Conservation (phyloP, 2,329 filamentous ascomycete genomes). For the Cordyceps tenuipes region DNA sequence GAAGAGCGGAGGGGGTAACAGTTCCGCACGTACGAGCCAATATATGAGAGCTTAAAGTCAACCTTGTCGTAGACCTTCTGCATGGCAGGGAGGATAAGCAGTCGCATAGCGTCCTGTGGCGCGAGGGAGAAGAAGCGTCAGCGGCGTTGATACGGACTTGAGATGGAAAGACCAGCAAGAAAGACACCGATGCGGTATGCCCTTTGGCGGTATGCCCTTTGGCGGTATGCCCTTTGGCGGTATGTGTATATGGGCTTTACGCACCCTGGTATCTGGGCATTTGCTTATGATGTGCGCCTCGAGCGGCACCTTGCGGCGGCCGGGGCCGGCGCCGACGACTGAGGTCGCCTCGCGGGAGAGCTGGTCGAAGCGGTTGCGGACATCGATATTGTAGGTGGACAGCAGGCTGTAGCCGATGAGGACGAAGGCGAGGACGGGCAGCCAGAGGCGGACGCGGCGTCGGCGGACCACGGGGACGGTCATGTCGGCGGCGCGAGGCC, state of each 20-base stretch:
- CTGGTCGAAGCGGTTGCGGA: conserved; percentile 2
- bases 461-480: conserved; percentile 3
- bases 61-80: conserved; percentile 72
- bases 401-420: conserved; percentile 16
- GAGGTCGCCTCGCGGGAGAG: not conserved
- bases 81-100: conserved; percentile 82
- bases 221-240: too few relatives aligned
- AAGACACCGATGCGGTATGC: not conserved
- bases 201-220: too few relatives aligned
- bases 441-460: conserved; percentile 19
- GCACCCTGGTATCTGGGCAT: conserved; percentile 75
- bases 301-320: conserved; percentile 53
- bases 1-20: not conserved
- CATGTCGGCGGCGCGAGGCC: conserved; percentile 13
- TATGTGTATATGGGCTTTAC: conserved; percentile 11
- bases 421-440: conserved; percentile 19
- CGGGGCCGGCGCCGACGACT: conserved; percentile 11
- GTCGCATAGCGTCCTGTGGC: conserved; percentile 62
- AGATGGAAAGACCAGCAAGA: not conserved
- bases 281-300: conserved; percentile 97
- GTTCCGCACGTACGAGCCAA: conserved; percentile 56
- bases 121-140: not conserved
- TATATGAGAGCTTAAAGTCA: conserved; percentile 84
- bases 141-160: not conserved
- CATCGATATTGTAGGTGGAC: conserved; percentile 6